Conservation (phyloP, 176 grass and related monocot species). For the Juncus effusus region DNA sequence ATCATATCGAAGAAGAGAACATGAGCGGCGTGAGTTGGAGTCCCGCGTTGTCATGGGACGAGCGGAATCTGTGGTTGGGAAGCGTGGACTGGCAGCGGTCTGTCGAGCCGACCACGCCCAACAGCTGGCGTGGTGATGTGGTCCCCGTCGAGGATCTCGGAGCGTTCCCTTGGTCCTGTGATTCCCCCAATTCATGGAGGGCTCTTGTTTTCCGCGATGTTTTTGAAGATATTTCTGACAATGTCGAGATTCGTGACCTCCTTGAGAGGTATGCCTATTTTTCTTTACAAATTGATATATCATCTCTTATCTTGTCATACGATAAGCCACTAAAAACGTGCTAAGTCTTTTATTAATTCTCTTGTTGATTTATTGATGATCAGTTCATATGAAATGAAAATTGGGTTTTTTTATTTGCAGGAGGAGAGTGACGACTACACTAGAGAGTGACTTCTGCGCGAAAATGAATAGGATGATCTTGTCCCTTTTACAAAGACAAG, state of each 20-base stretch:
- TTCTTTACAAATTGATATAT: neutral
- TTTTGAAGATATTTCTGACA: constrained; percentile 44
- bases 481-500: constrained; percentile 59
- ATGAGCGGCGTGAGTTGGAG: constrained; percentile 24
- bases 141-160: constrained; percentile 43
- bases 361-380: neutral
- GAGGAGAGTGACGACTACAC: constrained; percentile 81
- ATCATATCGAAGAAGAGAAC: constrained; percentile 43
- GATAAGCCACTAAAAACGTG: too few relatives aligned
- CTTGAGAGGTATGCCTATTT: constrained; percentile 57
- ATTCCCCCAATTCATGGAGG: constrained; percentile 78
- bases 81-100: constrained; percentile 62
- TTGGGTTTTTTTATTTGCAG: constrained; percentile 40
- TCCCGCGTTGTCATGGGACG: constrained; percentile 70
- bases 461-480: constrained; percentile 75
- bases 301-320: too few relatives aligned
- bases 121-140: constrained; percentile 52
- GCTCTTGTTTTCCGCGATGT: constrained; percentile 42
- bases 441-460: constrained; percentile 78
- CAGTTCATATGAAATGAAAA: neutral
- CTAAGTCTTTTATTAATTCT: neutral
- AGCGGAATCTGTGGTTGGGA: constrained; percentile 70
- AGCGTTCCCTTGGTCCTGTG: constrained; percentile 57
- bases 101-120: constrained; percentile 54
- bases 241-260: constrained; percentile 79